Evolutionary conservation across 768 basidiomycete species (phyloP), one percentile per base, ranked within the genome.

Genomic region (Suillus clintonianus): DNA sequence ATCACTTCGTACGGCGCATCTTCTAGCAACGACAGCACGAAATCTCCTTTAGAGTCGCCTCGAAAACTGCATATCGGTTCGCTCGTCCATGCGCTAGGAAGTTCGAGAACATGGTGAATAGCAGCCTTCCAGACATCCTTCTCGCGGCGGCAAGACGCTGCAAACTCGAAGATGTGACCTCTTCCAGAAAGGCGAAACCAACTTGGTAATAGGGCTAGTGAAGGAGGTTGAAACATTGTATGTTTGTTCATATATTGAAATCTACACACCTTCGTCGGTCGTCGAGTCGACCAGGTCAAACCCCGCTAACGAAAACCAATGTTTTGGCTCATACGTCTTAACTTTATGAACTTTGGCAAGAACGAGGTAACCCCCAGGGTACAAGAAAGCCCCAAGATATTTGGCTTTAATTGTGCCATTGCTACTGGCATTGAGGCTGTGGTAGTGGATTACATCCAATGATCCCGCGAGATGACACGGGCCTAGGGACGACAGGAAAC

Each of bases 361-460:
- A 24, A 97, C 82, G 43, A 98, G 76, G 73, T 94, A 98, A 13
- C 92, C 94, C 13, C 91, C 89, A 41, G 83, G 78, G 70, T 95
- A 99, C 50, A 99, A 79, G 76, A 99, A 97, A 19, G 90, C 91
- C 36, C 92, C 95, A 30, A 94, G 83, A 74, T 97, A 98, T 76
- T 92, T 94, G 64, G 91, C 89, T 73, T 84, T 87, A 68, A 91
- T 81, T 37, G 83, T 86, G 57, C 82, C 78, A 6, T 73, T 76
- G 68, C 71, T 82, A 47, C 74, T 79, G 60, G 78, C 68, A 41
- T 82, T 81, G 51, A 77, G 68, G n/a, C 79, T 75, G 50, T 83
- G 82, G 65, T 88, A 85, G 70, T 92, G 88, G 67, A 98, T 86
- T 60, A 96, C 91, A 71, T 98, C 96, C 64, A 99, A 76, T 2